These are phyloP conservation scores for Clohesyomyces aquaticus DNA, from an alignment of 495 filamentous ascomycete species.

Conservation along the genomic window DNA sequence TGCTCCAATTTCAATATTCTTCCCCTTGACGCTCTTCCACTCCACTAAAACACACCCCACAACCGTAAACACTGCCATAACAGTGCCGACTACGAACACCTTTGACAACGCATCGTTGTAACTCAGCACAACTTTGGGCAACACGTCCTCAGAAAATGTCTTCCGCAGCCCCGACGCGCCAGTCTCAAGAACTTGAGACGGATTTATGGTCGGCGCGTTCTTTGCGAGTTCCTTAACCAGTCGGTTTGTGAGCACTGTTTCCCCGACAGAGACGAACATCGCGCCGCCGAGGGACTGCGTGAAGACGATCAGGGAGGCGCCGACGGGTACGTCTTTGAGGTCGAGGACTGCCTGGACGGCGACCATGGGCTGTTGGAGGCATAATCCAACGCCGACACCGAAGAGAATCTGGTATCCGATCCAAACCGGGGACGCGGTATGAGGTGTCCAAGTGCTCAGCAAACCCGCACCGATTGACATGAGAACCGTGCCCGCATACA, in stretches of 20 bases:
- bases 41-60: background rate
- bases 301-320: conserved; percentile 30
- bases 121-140: background rate
- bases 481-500: conserved; percentile 10
- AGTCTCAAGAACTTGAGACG: background rate
- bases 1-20: background rate
- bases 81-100: background rate
- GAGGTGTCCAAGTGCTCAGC: background rate
- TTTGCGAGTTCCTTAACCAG: conserved; percentile 43
- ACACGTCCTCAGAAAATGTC: background rate
- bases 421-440: conserved; percentile 7
- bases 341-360: conserved; percentile 7
- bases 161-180: background rate
- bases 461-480: conserved; percentile 26
- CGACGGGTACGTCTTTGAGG: background rate
- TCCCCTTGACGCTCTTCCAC: background rate
- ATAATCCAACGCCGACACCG: conserved; percentile 1
- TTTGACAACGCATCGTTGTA: background rate
- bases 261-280: conserved; percentile 7
- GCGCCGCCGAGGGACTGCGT: conserved; percentile 21
- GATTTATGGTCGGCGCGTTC: background rate
- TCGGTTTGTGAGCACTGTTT: conserved; percentile 18
- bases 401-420: conserved; percentile 30
- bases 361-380: conserved; percentile 10
- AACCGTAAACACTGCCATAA: background rate